A percentile compares a stretch with the other conserved stretches of the same genome.
phyloP scores from a whole-genome alignment of 2,329 filamentous ascomycete genomes.

The Phoma herbarum region DNA sequence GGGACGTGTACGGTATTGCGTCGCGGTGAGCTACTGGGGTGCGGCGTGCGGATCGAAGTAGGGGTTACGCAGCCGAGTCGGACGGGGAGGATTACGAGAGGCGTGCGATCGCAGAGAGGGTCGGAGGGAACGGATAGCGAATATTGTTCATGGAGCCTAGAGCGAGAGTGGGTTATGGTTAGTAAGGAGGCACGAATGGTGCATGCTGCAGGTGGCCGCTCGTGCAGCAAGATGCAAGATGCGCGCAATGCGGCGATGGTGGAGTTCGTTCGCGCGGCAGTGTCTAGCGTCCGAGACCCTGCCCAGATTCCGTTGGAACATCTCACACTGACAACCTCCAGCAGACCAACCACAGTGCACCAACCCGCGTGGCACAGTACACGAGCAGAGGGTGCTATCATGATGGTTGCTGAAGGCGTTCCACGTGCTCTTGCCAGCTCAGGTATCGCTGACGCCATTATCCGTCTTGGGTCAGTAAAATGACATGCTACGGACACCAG shows the following conservation, averaged over 20 bases:
- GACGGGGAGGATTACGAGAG: constrained; percentile 29
- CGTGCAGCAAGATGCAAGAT: constrained; percentile 38
- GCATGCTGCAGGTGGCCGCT: constrained; percentile 34
- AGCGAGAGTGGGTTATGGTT: constrained; percentile 14
- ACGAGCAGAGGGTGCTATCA: neutral
- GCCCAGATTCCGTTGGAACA: neutral
- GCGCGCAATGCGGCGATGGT: constrained; percentile 34
- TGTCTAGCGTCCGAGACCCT: constrained; percentile 13
- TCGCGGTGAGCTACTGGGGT: constrained; percentile 7
- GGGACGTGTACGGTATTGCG: constrained; percentile 18
- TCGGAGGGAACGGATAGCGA: constrained; percentile 23
- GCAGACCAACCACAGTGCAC: constrained; percentile 3
- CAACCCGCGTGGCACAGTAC: neutral
- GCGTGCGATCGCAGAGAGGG: constrained; percentile 35
- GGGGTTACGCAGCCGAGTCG: constrained; percentile 37
- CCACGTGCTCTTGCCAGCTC: neutral
- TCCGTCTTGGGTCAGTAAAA: neutral
- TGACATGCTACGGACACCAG: neutral
- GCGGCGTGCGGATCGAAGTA: constrained; percentile 27
- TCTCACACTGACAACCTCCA: constrained; percentile 5
- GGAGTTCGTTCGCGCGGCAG: constrained; percentile 21
- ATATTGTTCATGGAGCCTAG: constrained; percentile 30
- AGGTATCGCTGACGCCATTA: neutral
- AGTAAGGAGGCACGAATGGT: constrained; percentile 19
- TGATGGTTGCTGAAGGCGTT: neutral